Base-by-base conservation (phyloP, 2,329 filamentous ascomycete species). In the Akanthomyces lecanii region DNA sequence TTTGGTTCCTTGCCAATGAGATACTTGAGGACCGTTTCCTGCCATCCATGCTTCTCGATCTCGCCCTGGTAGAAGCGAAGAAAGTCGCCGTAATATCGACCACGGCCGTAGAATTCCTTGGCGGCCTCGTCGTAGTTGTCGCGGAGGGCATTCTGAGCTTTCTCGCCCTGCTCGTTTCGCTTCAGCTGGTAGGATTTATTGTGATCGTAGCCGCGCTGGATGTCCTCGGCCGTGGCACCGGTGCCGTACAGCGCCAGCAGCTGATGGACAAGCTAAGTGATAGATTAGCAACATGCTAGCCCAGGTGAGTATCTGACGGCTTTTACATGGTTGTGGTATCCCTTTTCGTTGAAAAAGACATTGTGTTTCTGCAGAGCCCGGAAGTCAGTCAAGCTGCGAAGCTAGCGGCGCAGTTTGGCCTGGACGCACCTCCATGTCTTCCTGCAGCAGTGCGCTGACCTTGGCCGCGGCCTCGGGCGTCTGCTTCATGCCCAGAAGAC, bases 241-340 rank as follows among this genome's bases (percentile, higher is more conserved):
- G 95, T 85, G 40, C 89, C 89, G 72, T 89, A 96, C 36, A 95
- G 78, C 18, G 87, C 87, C 12, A 96, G 82, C 5, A 96, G 76
- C 42, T 92, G 87, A 69, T 97, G 92, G 4, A 82, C 82, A 65
- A 95, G 80, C 82, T 84, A 45, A 5, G 21, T 21, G 21, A 21
- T 21, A 21, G 21, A 21, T 21, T 21, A 21, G 21, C 21, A 21
- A 21, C 21, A 21, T 21, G 21, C 21, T 21, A 21, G 21, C 21
- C 21, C 21, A 21, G 21, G 21, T 21, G 21, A 21, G 21, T 21
- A 21, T 21, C 21, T 21, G 21, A 21, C 21, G 21, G 21, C 21
- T 21, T 21, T 21, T 76, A 82, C 91, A 70, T 97, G 92, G 72
- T 97, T 91, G 71, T 97, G 93, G 66, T 89, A 96, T 0, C 89